Base-by-base conservation (phyloP, 495 filamentous ascomycete genomes). In the Coniosporium apollinis region DNA sequence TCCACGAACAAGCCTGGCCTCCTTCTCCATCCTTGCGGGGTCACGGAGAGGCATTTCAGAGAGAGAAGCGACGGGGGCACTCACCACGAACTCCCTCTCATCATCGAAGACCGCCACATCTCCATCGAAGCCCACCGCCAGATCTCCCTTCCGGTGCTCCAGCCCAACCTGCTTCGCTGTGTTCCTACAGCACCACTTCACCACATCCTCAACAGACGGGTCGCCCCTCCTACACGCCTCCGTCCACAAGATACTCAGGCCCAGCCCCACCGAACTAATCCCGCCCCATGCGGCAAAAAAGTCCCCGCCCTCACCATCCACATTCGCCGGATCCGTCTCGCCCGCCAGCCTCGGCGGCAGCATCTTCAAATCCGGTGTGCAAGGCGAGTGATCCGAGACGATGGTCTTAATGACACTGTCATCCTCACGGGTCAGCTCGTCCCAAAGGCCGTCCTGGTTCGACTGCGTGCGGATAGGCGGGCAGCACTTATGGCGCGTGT, bases 261-360 rank as follows among this genome's bases (percentile, higher is more conserved):
- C 89, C 11, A 97, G 66, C 1, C 89, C 89, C 33, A 97, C 89
- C 16, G 79, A 86, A 11, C 80, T 87, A 51, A 97, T 89, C 29
- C 89, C 89, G 28, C 89, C 89, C 89, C 89, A 97, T 1, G 86
- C 84, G 14, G 79, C 70, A 56, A 94, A 85, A 69, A 97, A 97
- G 58, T 96, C 79, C 28, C 87, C 83, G 28, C 60, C 54, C 29
- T 54, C 55, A 2, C 46, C 45, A 15, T 55, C 49, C 1, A 29
- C 32, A 19, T 47, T 47, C 5, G 11, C 14, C 15, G 34, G 9
- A 19, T 19, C 30, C 29, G 13, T 19, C 9, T 28, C 22, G 5
- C 40, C 39, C 3, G 65, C 59, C 3, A 91, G 55, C 41, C 75
- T 64, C 1, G 67, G 50, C 6, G 85, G 84, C 0, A 97, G 71